These are phyloP conservation scores for Tricholomella constricta DNA, from an alignment of 768 basidiomycete species.

Conservation along the genomic window DNA sequence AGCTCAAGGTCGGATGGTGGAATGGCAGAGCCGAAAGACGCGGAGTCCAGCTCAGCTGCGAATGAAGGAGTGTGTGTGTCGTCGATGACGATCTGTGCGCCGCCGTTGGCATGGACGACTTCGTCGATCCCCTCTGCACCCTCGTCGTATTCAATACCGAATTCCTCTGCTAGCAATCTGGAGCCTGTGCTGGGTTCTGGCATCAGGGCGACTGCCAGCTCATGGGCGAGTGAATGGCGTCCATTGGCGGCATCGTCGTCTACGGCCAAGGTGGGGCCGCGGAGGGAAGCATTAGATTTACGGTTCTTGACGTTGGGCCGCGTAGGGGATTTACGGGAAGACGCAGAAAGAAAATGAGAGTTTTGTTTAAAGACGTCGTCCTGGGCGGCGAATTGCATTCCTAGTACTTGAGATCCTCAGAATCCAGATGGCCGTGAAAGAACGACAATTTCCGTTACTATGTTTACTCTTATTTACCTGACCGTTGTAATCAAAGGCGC, in stretches of 20 bases:
- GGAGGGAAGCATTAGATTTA: conserved; percentile 54
- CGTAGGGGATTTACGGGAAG: conserved; percentile 37
- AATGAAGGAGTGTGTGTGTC: conserved; percentile 39
- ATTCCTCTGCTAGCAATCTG: conserved; percentile 81
- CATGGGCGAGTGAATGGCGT: conserved; percentile 80
- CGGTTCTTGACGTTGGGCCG: conserved; percentile 38
- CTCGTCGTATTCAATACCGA: conserved; percentile 88
- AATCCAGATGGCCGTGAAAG: not conserved
- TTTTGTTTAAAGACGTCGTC: conserved; percentile 30
- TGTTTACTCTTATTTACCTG: conserved; percentile 26
- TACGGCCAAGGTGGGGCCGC: conserved; percentile 33
- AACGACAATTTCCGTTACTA: conserved; percentile 6
- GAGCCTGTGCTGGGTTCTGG: conserved; percentile 82
- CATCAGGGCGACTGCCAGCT: conserved; percentile 84
- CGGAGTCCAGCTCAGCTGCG: conserved; percentile 41
- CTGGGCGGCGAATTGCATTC: conserved; percentile 28
- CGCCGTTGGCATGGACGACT: conserved; percentile 28
- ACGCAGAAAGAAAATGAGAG: conserved; percentile 36
- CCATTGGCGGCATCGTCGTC: conserved; percentile 48
- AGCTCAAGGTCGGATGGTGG: conserved; percentile 30
- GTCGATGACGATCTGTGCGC: conserved; percentile 31
- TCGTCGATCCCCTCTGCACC: conserved; percentile 82
- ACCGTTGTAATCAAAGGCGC: conserved; percentile 9
- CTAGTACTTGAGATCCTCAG: not conserved
- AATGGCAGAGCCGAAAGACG: conserved; percentile 29